These are phyloP conservation scores for Lantana camara DNA, from an alignment of 257 asterid species.

Conservation along the genomic window DNA sequence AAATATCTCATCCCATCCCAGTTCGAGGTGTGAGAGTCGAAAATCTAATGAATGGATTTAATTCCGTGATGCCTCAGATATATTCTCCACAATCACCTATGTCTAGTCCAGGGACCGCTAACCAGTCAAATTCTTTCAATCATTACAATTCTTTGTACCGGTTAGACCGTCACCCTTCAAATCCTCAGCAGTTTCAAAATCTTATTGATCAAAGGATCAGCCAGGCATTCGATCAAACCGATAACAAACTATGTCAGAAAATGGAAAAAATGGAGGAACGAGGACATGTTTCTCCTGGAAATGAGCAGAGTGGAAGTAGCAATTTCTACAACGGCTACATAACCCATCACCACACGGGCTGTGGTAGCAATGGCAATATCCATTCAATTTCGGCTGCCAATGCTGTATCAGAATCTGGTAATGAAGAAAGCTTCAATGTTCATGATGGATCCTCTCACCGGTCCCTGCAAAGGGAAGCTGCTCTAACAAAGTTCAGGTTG, in stretches of 20 bases:
- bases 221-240: constrained; percentile 44
- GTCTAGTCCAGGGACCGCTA: constrained; percentile 48
- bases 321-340: constrained; percentile 45
- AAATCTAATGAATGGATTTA: constrained; percentile 38
- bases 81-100: constrained; percentile 36
- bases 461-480: constrained; percentile 72
- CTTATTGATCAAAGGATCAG: constrained; percentile 41
- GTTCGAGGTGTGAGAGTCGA: constrained; percentile 55
- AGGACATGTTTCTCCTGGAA: constrained; percentile 46
- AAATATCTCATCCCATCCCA: constrained; percentile 52
- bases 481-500: constrained; percentile 73
- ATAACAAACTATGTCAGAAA: constrained; percentile 40
- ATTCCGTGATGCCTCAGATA: constrained; percentile 44
- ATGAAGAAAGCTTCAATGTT: constrained; percentile 46
- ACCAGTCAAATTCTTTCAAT: constrained; percentile 41
- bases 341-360: constrained; percentile 33
- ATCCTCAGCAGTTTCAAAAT: constrained; percentile 41
- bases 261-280: constrained; percentile 41
- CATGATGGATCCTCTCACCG: constrained; percentile 51
- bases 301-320: constrained; percentile 64
- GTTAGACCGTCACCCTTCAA: constrained; percentile 33
- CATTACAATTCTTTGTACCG: constrained; percentile 38
- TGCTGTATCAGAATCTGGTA: constrained; percentile 42
- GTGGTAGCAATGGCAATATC: constrained; percentile 39
- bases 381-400: constrained; percentile 29